Conservation (phyloP, 148 eudicot species). For the Diospyros kaki region DNA sequence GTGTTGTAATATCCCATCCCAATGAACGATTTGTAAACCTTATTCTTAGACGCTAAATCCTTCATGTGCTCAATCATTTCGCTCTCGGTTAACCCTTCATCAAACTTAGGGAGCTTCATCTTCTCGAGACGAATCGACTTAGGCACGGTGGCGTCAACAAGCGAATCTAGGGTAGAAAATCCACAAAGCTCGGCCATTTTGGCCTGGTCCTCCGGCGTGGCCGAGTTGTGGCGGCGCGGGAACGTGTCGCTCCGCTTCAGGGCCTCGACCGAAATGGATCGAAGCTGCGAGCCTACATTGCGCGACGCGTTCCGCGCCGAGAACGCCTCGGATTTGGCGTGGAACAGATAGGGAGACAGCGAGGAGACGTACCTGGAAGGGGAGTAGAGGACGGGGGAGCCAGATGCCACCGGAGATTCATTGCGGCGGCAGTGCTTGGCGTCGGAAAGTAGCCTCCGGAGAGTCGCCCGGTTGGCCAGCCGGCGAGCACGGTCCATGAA, state of each 20-base stretch:
- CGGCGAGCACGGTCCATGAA: conserved; percentile 80
- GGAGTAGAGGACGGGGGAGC: conserved; percentile 14
- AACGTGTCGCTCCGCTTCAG: conserved; percentile 81
- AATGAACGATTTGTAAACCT: conserved; percentile 74
- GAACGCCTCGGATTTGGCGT: conserved; percentile 22
- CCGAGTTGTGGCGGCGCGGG: conserved; percentile 82
- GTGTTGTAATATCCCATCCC: conserved; percentile 97
- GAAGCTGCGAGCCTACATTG: conserved; percentile 33
- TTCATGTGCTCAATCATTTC: conserved; percentile 87
- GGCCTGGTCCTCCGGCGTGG: conserved; percentile 67
- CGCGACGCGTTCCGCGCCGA: conserved; percentile 19
- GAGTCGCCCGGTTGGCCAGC: conserved; percentile 56
- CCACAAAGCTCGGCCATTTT: conserved; percentile 80
- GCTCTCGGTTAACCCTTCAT: conserved; percentile 77
- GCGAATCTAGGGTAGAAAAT: conserved; percentile 45
- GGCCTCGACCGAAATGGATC: conserved; percentile 73
- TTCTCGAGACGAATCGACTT: conserved; percentile 56
- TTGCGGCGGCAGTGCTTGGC: conserved; percentile 34
- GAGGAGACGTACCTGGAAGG: conserved; percentile 67
- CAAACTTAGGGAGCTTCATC: conserved; percentile 65
- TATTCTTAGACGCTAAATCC: conserved; percentile 69
- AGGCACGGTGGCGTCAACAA: conserved; percentile 89
- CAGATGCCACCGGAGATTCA: conserved; percentile 14
- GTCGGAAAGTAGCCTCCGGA: conserved; percentile 49
- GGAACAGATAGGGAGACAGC: conserved; percentile 39